These are phyloP conservation scores for Tetracladium setigerum DNA, from an alignment of 495 filamentous ascomycete species.

Conservation along the genomic window DNA sequence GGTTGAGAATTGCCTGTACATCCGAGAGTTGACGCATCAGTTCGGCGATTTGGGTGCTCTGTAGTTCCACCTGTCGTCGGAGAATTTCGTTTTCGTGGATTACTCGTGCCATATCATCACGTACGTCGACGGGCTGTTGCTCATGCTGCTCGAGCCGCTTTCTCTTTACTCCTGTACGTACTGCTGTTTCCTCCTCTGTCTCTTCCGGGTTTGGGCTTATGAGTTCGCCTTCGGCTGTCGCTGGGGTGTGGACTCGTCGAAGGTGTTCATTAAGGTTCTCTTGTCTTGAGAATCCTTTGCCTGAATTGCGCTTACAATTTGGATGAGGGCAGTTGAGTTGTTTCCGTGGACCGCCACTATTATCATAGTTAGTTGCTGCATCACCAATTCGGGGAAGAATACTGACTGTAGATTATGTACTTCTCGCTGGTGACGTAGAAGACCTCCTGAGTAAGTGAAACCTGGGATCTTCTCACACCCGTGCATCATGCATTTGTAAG, in stretches of 20 bases:
- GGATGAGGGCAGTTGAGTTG: conserved; percentile 67
- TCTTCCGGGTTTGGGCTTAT: conserved; percentile 18
- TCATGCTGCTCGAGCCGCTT: conserved; percentile 7
- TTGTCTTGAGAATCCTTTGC: conserved; percentile 72
- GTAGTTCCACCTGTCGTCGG: conserved; percentile 10
- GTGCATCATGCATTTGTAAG: conserved; percentile 70
- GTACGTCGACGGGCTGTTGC: conserved; percentile 32
- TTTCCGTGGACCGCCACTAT: conserved; percentile 75
- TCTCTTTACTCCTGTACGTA: conserved; percentile 15
- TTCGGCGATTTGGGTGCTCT: conserved; percentile 20
- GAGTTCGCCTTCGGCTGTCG: conserved; percentile 28
- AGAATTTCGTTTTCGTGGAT: conserved; percentile 45
- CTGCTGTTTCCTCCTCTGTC: conserved; percentile 7
- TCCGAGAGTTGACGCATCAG: conserved; percentile 38
- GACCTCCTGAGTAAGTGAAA: conserved; percentile 87
- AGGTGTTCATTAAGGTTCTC: conserved; percentile 89
- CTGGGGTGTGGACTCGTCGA: conserved; percentile 62
- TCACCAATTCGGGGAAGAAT: neutral
- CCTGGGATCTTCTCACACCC: conserved; percentile 84
- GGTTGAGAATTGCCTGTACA: conserved; percentile 20
- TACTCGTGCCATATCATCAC: conserved; percentile 50
- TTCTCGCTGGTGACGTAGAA: conserved; percentile 82
- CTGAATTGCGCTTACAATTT: conserved; percentile 73
- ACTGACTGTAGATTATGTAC: conserved; percentile 53
- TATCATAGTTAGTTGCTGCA: conserved; percentile 16